These are phyloP conservation scores for Piedraia hortae DNA, from an alignment of 2,329 filamentous ascomycete species.

Conservation along the genomic window DNA sequence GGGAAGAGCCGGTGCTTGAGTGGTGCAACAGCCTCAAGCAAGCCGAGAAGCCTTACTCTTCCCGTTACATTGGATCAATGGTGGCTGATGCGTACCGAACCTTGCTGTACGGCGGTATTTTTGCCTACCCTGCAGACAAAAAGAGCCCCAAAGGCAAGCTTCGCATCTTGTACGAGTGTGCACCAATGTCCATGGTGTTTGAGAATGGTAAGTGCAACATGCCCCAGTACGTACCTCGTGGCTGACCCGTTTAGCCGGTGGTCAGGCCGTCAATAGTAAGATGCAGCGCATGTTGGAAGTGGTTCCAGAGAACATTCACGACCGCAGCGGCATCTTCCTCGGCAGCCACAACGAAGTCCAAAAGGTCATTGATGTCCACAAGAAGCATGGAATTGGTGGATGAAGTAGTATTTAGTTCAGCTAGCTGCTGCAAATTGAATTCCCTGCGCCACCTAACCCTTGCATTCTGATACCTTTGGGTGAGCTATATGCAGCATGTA, in stretches of 20 bases:
- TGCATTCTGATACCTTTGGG: too few species aligned
- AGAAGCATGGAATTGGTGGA: constrained; percentile 19
- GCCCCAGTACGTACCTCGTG: background rate
- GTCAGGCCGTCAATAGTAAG: constrained; percentile 69
- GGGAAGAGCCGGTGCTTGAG: constrained; percentile 61
- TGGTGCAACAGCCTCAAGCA: constrained; percentile 81
- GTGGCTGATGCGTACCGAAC: constrained; percentile 95
- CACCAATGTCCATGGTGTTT: constrained; percentile 95
- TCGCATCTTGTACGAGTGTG: constrained; percentile 90
- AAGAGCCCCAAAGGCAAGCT: constrained; percentile 98
- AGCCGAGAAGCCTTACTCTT: constrained; percentile 56
- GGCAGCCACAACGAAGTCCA: constrained; percentile 86
- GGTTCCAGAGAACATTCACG: constrained; percentile 76
- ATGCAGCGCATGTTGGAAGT: constrained; percentile 81
- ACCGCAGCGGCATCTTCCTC: constrained; percentile 84
- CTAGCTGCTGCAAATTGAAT: too few species aligned
- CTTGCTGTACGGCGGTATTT: constrained; percentile 81
- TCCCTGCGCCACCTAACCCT: too few species aligned
- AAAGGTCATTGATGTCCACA: constrained; percentile 71
- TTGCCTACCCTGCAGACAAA: constrained; percentile 91
- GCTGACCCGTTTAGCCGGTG: constrained; percentile 35
- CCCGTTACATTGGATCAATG: constrained; percentile 93
- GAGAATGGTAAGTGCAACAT: constrained; percentile 57
- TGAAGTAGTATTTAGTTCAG: too few species aligned
- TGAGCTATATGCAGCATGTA: too few species aligned